A percentile compares a stretch with the other conserved stretches of the same genome.
These are phyloP conservation scores for Candida gorgasii DNA, from an alignment of 805 yeast genomes.

Conservation along the genomic window DNA sequence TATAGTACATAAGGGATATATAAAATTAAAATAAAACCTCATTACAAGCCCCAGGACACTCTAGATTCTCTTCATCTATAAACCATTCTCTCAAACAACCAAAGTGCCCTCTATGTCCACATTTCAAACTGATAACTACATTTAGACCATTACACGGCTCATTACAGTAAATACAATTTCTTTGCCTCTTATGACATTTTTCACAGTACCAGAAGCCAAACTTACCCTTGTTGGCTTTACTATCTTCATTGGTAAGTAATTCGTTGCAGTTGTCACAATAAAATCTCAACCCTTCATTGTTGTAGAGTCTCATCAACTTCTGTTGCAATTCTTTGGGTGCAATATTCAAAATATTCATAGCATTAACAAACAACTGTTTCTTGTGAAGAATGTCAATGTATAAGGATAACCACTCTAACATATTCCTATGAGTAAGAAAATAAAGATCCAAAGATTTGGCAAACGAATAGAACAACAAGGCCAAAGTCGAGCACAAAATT, in stretches of 20 bases:
- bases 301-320: slow-evolving; percentile 32
- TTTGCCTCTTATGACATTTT: slow-evolving; percentile 58
- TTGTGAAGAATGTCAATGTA: slow-evolving; percentile 58
- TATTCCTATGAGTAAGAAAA: slow-evolving; percentile 23
- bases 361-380: slow-evolving; percentile 52
- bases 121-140: slow-evolving; percentile 54
- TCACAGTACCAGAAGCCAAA: slow-evolving; percentile 89
- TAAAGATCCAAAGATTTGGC: slow-evolving; percentile 19
- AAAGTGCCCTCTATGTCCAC: slow-evolving; percentile 89
- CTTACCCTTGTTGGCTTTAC: slow-evolving; percentile 38
- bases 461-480: slow-evolving; percentile 49
- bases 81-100: slow-evolving; percentile 82
- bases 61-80: slow-evolving; percentile 56
- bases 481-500: slow-evolving; percentile 56
- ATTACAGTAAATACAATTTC: slow-evolving; percentile 76
- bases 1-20: too few relatives aligned
- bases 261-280: slow-evolving; percentile 64
- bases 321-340: slow-evolving; percentile 32
- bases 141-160: slow-evolving; percentile 74
- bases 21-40: slow-evolving; percentile 11
- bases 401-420: slow-evolving; percentile 56
- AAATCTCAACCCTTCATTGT: slow-evolving; percentile 41
- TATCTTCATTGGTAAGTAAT: slow-evolving; percentile 58
- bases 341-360: slow-evolving; percentile 54
- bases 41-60: slow-evolving; percentile 82